These are phyloP conservation scores for Phoma sp. DNA, from an alignment of 2,329 filamentous ascomycete genomes.

Conservation along the genomic window DNA sequence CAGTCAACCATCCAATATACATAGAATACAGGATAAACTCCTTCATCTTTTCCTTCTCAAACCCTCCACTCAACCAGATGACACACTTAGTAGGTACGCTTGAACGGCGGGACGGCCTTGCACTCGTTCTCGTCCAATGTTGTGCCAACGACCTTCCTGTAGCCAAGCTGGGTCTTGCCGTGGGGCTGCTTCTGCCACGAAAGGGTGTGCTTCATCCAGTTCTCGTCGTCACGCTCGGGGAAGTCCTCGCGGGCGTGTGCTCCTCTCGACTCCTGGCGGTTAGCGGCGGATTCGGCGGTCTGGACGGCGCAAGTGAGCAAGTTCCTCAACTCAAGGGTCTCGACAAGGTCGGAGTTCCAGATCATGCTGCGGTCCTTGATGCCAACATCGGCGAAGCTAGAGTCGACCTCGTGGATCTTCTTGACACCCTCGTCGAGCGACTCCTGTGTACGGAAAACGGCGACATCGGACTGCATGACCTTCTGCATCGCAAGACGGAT, in stretches of 20 bases:
- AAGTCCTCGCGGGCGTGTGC: slow-evolving; percentile 97
- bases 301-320: slow-evolving; percentile 95
- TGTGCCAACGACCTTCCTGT: slow-evolving; percentile 80
- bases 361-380: slow-evolving; percentile 99
- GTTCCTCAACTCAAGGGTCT: slow-evolving; percentile 95
- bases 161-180: slow-evolving; percentile 82
- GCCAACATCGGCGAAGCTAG: slow-evolving; percentile 79
- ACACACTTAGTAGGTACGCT: slow-evolving; percentile 77
- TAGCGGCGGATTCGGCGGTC: slow-evolving; percentile 88
- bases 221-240: slow-evolving; percentile 91
- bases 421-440: slow-evolving; percentile 90
- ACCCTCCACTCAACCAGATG: not conserved
- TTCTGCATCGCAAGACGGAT: slow-evolving; percentile 94
- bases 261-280: slow-evolving; percentile 95
- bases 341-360: slow-evolving; percentile 97
- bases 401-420: slow-evolving; percentile 85
- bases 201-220: slow-evolving; percentile 99
- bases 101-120: slow-evolving; percentile 95
- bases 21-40: slow-evolving; percentile 41
- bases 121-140: slow-evolving; percentile 96
- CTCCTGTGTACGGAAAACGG: slow-evolving; percentile 94
- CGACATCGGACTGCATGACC: slow-evolving; percentile 97
- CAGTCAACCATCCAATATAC: slow-evolving; percentile 40
- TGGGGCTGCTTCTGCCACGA: slow-evolving; percentile 95
- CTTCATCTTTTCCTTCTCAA: slow-evolving; percentile 4